Evolutionary conservation across 2,329 filamentous ascomycete species (phyloP).

Genomic region (Ceratocystis colombiana): DNA sequence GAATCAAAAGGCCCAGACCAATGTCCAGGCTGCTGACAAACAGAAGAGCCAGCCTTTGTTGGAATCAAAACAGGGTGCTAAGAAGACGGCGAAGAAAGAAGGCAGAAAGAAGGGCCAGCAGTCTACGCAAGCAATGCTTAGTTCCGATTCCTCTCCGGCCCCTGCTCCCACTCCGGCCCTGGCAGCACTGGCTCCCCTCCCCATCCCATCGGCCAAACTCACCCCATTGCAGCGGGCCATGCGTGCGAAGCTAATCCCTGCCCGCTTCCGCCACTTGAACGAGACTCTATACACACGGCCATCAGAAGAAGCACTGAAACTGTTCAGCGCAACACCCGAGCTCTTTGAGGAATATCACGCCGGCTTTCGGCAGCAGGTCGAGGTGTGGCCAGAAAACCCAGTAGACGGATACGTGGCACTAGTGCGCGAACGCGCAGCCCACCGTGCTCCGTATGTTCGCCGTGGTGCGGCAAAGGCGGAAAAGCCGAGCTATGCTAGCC

Average conservation of each 20-base stretch:
- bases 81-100: slow-evolving; percentile 29
- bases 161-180: slow-evolving; percentile 28
- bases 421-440: slow-evolving; percentile 54
- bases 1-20: slow-evolving; percentile 7
- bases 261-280: slow-evolving; percentile 94
- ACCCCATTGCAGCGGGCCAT: slow-evolving; percentile 90
- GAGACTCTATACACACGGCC: slow-evolving; percentile 91
- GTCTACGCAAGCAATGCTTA: slow-evolving; percentile 27
- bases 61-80: slow-evolving; percentile 7
- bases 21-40: slow-evolving; percentile 26
- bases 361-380: slow-evolving; percentile 89
- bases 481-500: slow-evolving; percentile 29
- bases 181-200: slow-evolving; percentile 32
- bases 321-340: slow-evolving; percentile 77
- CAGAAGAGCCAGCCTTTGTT: slow-evolving; percentile 28
- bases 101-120: slow-evolving; percentile 35
- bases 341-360: slow-evolving; percentile 96
- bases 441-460: slow-evolving; percentile 27
- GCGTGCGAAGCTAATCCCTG: slow-evolving; percentile 87
- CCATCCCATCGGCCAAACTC: slow-evolving; percentile 48
- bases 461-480: slow-evolving; percentile 26
- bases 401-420: slow-evolving; percentile 74
- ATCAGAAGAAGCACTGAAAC: slow-evolving; percentile 67
- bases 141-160: slow-evolving; percentile 23
- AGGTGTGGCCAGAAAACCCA: slow-evolving; percentile 93